Base-by-base conservation (phyloP, 140 eudicot genomes). In the Ambrosia hybrid region DNA sequence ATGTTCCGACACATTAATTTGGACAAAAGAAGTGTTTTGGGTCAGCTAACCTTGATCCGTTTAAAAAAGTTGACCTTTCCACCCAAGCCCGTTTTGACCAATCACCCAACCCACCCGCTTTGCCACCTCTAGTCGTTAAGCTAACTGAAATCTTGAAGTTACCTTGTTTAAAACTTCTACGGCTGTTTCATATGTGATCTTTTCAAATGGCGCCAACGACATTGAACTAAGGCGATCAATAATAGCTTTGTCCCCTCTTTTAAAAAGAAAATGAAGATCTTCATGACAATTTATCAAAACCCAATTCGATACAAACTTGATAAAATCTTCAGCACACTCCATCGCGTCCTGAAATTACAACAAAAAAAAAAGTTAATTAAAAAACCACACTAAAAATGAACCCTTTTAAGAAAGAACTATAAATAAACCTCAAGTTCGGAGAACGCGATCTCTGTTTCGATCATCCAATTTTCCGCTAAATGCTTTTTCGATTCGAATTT, bases 371-470 rank as follows among this genome's bases (percentile, higher is more conserved):
- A 12, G 2, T 3, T 57, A 21, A 26, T 2, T 1, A 16, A 16
- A 63, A 38, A 12, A 2, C 26, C 26, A 21, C 26, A 21, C 26
- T 59, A 7, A 6, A 34, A 9, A 9, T 33, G 15, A 2, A 69
- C 55, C 65, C 38, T 8, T 52, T 36, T 51, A 17, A 66, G 45
- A 34, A 76, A 9, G 30, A 63, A 65, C 38, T 17, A 57, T 57
- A 57, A 3, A 65, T 3, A 2, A 74, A 93, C 98, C 89, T 86
- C 94, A 51, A 87, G 76, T 48, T 93, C 83, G 10, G 97, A 80
- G 68, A 93, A 87, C 5, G 98, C 97, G 73, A 90, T 90, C 80
- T 86, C 97, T 11, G 86, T 61, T 77, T 93, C 97, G 15, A 86
- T 79, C 88, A 85, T 88, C 92, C 94, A 93, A 83, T 77, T 81